Conservation (phyloP, 2,329 filamentous ascomycete genomes). For the Metarhizium anisopliae region DNA sequence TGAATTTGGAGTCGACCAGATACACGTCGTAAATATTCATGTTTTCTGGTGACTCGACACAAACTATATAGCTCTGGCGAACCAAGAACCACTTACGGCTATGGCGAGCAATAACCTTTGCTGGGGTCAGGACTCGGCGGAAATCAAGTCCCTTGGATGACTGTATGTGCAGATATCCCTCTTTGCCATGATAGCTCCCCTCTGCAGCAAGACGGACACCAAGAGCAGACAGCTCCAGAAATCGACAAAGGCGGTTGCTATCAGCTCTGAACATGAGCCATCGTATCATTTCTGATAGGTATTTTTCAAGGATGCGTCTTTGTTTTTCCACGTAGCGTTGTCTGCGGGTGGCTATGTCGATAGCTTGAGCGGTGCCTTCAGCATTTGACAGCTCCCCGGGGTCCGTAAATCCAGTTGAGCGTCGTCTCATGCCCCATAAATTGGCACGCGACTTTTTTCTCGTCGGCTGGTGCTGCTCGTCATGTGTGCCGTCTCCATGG, state of each 20-base stretch:
- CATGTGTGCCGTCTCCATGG: conserved; percentile 41
- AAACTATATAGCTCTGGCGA: conserved; percentile 95
- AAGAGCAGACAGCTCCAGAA: conserved; percentile 87
- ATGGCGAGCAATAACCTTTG: conserved; percentile 72
- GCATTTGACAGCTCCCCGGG: conserved; percentile 33
- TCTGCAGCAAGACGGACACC: conserved; percentile 91
- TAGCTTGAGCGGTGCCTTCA: conserved; percentile 32
- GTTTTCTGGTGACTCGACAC: conserved; percentile 95
- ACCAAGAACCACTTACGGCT: conserved; percentile 96
- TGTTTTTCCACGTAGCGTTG: conserved; percentile 71
- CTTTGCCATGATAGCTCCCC: conserved; percentile 95
- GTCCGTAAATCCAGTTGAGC: conserved; percentile 42
- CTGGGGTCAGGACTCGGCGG: conserved; percentile 68
- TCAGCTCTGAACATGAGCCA: conserved; percentile 96
- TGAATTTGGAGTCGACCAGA: conserved; percentile 84
- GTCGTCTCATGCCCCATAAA: conserved; percentile 43
- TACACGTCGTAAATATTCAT: conserved; percentile 99
- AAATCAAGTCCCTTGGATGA: conserved; percentile 85
- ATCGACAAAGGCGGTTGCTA: conserved; percentile 91
- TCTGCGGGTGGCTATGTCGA: conserved; percentile 33
- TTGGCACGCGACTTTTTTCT: conserved; percentile 44
- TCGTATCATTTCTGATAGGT: conserved; percentile 86
- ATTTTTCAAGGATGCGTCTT: conserved; percentile 76
- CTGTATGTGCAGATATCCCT: conserved; percentile 87
- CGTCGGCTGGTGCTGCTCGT: conserved; percentile 19